Percentiles rank a stretch among this genome's conserved stretches.
These are phyloP conservation scores for Reticulascus tulasneorum DNA, from an alignment of 2,329 filamentous ascomycete genomes.

Conservation along the genomic window DNA sequence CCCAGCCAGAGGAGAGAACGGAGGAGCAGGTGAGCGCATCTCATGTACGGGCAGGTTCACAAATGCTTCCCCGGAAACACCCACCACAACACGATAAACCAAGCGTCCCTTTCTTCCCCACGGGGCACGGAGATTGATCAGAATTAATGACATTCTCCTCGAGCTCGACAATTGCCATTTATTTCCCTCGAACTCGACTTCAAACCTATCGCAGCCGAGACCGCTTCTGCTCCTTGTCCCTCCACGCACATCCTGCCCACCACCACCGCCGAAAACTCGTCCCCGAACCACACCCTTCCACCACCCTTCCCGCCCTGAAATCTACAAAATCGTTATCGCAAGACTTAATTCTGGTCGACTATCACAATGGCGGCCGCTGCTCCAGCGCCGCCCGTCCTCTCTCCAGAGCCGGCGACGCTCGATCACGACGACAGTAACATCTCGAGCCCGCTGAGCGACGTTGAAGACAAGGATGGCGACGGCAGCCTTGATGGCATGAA, in stretches of 20 bases:
- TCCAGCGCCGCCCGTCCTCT: slow-evolving; percentile 45
- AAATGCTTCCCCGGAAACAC: slow-evolving; percentile 15
- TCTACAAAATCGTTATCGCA: slow-evolving; percentile 4
- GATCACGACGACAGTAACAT: slow-evolving; percentile 64
- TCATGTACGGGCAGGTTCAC: slow-evolving; percentile 15
- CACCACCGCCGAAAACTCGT: slow-evolving; percentile 8
- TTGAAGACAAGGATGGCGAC: slow-evolving; percentile 74
- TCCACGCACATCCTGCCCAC: slow-evolving; percentile 9
- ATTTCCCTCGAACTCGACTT: slow-evolving; percentile 3
- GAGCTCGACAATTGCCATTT: too few species aligned
- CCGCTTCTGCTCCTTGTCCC: slow-evolving; percentile 13
- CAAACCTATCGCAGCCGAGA: slow-evolving; percentile 6
- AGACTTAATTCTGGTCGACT: slow-evolving; percentile 1
- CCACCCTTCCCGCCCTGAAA: slow-evolving; percentile 5
- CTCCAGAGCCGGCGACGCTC: slow-evolving; percentile 39
- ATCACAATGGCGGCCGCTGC: slow-evolving; percentile 49
- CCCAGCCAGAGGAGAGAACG: slow-evolving; percentile 12
- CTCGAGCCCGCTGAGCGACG: slow-evolving; percentile 90
- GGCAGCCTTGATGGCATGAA: slow-evolving; percentile 61
- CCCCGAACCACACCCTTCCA: slow-evolving; percentile 7
- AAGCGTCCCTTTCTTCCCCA: slow-evolving; percentile 7
- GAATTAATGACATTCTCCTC: slow-evolving; percentile 11
- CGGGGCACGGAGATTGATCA: slow-evolving; percentile 4
- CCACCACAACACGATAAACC: slow-evolving; percentile 14
- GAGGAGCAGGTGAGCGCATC: slow-evolving; percentile 17